Evolutionary conservation across 176 grass and related monocot genomes (phyloP).

Genomic region (Raddia distichophylla): DNA sequence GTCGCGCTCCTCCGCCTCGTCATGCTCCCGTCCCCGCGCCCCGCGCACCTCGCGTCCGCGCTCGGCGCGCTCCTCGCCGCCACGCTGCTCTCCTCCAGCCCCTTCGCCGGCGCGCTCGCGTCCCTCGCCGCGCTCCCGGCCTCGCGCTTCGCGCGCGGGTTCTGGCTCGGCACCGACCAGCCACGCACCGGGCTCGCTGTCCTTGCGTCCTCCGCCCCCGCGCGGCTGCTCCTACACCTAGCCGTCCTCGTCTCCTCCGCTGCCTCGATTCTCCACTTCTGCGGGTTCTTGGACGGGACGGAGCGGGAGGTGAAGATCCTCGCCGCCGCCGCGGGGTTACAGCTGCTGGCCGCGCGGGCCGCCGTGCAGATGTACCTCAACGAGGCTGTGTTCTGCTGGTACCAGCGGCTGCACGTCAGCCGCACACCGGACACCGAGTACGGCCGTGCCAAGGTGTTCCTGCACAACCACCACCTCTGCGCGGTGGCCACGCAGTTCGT

Average conservation of each 20-base stretch:
- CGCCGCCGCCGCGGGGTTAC: slow-evolving; percentile 40
- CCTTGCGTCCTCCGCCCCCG: slow-evolving; percentile 54
- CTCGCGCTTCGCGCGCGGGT: slow-evolving; percentile 60
- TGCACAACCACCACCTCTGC: slow-evolving; percentile 89
- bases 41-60: slow-evolving; percentile 51
- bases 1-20: slow-evolving; percentile 55
- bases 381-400: slow-evolving; percentile 92
- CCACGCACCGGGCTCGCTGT: slow-evolving; percentile 65
- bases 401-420: slow-evolving; percentile 79
- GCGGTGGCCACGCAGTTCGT: slow-evolving; percentile 67
- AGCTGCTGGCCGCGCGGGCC: slow-evolving; percentile 70
- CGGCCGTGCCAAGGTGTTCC: slow-evolving; percentile 89
- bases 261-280: slow-evolving; percentile 49
- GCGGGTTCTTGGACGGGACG: slow-evolving; percentile 26
- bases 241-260: slow-evolving; percentile 53
- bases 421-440: slow-evolving; percentile 74
- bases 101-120: slow-evolving; percentile 53
- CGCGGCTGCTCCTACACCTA: slow-evolving; percentile 52
- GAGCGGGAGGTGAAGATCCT: slow-evolving; percentile 56
- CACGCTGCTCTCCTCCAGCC: slow-evolving; percentile 54
- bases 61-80: slow-evolving; percentile 46
- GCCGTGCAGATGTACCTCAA: slow-evolving; percentile 96
- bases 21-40: slow-evolving; percentile 51
- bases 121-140: slow-evolving; percentile 64
- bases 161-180: slow-evolving; percentile 93